These are phyloP conservation scores for Kurtzmaniella quercitrusa DNA, from an alignment of 1,139 yeast genomes.

Conservation along the genomic window DNA sequence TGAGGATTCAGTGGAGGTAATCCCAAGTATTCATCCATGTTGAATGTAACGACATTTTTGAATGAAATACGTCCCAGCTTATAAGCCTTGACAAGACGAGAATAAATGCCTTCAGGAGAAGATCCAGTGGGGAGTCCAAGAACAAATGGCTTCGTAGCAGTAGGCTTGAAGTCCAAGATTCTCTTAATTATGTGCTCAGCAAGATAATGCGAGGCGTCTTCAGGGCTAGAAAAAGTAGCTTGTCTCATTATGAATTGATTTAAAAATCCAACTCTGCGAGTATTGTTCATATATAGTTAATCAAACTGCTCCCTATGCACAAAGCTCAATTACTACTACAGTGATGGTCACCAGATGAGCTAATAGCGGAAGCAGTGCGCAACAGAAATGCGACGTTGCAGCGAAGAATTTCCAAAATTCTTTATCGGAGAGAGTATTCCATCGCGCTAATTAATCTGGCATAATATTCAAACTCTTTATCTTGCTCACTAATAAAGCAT, in stretches of 20 bases:
- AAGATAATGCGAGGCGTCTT: constrained; percentile 47
- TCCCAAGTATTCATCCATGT: constrained; percentile 61
- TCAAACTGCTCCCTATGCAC: neutral
- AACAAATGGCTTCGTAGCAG: constrained; percentile 49
- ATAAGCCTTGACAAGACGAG: constrained; percentile 44
- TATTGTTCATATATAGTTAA: neutral
- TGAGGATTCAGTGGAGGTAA: constrained; percentile 47
- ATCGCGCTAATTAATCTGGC: too few species aligned
- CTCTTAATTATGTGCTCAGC: constrained; percentile 45
- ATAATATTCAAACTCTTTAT: too few species aligned
- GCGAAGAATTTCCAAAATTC: too few species aligned
- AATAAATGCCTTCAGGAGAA: constrained; percentile 58
- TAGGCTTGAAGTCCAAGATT: constrained; percentile 47
- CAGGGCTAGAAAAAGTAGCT: constrained; percentile 34
- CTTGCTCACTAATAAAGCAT: too few species aligned
- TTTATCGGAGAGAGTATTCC: too few species aligned
- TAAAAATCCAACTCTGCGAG: neutral
- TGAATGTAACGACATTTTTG: constrained; percentile 55
- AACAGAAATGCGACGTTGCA: neutral
- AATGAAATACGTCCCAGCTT: constrained; percentile 44
- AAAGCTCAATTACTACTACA: neutral
- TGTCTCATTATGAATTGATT: constrained; percentile 26
- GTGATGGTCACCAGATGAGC: neutral
- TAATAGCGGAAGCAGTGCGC: neutral
- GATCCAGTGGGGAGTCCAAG: constrained; percentile 66